phyloP scores from a whole-genome alignment of 2,329 filamentous ascomycete genomes.

The Hypoxylon sp. region DNA sequence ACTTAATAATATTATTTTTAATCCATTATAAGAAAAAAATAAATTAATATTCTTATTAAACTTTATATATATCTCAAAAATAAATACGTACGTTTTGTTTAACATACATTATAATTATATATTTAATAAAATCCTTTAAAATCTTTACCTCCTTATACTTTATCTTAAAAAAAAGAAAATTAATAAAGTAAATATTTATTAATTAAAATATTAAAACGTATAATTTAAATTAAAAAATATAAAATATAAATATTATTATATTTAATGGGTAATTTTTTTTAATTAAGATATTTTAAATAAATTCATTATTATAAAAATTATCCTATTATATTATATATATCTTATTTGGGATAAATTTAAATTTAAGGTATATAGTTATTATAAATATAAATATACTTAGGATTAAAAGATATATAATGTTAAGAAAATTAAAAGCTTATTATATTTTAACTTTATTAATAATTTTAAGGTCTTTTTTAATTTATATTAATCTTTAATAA shows the following conservation, averaged over 20 bases:
- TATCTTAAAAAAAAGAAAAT: not conserved
- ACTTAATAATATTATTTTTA: not conserved
- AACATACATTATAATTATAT: not conserved
- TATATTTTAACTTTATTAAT: too few relatives aligned
- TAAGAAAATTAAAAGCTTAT: too few relatives aligned
- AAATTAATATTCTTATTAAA: not conserved
- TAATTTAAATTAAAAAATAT: not conserved
- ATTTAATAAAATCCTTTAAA: not conserved
- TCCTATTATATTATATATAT: slow-evolving; percentile 6
- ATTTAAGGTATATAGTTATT: not conserved
- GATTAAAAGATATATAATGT: slow-evolving; percentile 1
- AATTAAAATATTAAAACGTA: not conserved
- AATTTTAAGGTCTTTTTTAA: too few relatives aligned
- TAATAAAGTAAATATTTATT: not conserved
- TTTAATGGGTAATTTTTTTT: slow-evolving; percentile 1
- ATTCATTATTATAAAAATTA: not conserved
- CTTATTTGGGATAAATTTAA: not conserved
- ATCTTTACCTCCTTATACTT: not conserved
- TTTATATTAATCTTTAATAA: too few relatives aligned
- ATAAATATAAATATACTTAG: slow-evolving; percentile 10
- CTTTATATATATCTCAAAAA: not conserved
- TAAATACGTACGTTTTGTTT: not conserved
- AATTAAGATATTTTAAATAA: not conserved
- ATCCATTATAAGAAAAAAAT: not conserved
- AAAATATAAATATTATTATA: slow-evolving; percentile 1